These are phyloP conservation scores for Tolypocladium nubicola DNA, from an alignment of 2,329 filamentous ascomycete species.

Conservation along the genomic window DNA sequence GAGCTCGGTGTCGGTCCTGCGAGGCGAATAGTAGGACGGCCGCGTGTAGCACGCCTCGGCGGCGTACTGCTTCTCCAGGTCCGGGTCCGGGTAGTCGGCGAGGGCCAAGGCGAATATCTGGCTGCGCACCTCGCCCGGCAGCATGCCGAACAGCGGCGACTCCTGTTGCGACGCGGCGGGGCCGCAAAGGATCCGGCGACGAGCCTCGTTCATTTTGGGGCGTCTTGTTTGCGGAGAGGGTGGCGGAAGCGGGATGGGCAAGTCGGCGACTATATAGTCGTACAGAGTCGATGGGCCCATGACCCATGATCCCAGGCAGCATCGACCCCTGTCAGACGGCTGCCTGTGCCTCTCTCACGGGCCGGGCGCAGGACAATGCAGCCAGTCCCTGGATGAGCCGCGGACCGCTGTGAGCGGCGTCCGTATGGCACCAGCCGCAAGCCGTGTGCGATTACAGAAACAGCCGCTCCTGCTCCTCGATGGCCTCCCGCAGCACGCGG, in stretches of 20 bases:
- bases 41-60: conserved; percentile 25
- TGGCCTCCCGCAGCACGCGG: too few species aligned
- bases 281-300: neutral
- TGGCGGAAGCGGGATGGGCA: neutral
- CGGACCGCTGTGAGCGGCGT: too few species aligned
- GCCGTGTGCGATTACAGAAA: too few species aligned
- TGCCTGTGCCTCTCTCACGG: too few species aligned
- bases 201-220: neutral
- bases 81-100: conserved; percentile 24
- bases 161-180: conserved; percentile 4
- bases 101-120: conserved; percentile 33
- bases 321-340: too few species aligned
- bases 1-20: conserved; percentile 23
- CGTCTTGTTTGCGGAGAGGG: neutral
- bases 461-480: too few species aligned
- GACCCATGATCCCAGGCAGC: neutral
- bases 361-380: too few species aligned
- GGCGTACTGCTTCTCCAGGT: conserved; percentile 13
- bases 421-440: too few species aligned
- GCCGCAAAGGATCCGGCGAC: neutral
- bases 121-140: conserved; percentile 39
- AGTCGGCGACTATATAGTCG: neutral
- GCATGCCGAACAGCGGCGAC: conserved; percentile 19
- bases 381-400: too few species aligned
- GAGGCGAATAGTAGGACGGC: conserved; percentile 27